Evolutionary conservation across 2,329 filamentous ascomycete genomes (phyloP).

Genomic region (Bipolaris gigantea): DNA sequence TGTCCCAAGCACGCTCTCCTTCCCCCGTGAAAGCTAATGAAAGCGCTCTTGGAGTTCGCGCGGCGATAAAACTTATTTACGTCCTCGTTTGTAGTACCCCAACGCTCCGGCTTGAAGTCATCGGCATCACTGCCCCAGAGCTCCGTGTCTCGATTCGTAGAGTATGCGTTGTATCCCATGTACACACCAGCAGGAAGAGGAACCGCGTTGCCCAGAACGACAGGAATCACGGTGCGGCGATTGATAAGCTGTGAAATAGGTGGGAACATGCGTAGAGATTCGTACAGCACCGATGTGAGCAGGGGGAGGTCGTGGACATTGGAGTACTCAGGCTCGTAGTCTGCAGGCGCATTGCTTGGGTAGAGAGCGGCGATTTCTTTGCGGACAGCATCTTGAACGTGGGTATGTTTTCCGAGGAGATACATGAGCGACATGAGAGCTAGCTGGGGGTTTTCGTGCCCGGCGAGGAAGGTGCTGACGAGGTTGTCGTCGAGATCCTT

Average conservation of each 20-base stretch:
- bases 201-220: constrained; percentile 26
- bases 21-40: constrained; percentile 50
- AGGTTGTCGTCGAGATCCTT: constrained; percentile 34
- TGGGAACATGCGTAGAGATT: constrained; percentile 53
- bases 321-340: constrained; percentile 23
- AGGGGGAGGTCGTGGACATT: constrained; percentile 46
- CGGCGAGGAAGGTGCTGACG: constrained; percentile 31
- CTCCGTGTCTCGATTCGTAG: constrained; percentile 28
- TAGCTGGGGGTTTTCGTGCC: constrained; percentile 33
- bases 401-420: constrained; percentile 24
- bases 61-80: constrained; percentile 44
- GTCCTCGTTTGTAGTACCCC: constrained; percentile 42
- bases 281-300: constrained; percentile 51
- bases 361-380: constrained; percentile 24
- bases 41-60: constrained; percentile 44
- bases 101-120: constrained; percentile 47
- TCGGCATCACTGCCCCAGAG: constrained; percentile 38
- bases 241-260: constrained; percentile 56
- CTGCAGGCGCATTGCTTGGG: constrained; percentile 12
- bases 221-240: constrained; percentile 40
- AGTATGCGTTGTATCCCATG: constrained; percentile 35
- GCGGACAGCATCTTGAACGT: constrained; percentile 24
- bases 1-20: constrained; percentile 48
- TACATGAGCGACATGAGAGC: constrained; percentile 32
- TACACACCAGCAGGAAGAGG: constrained; percentile 27